These are phyloP conservation scores for Uronychia binucleata DNA, from an alignment of 73 alveolate species.

Conservation along the genomic window DNA sequence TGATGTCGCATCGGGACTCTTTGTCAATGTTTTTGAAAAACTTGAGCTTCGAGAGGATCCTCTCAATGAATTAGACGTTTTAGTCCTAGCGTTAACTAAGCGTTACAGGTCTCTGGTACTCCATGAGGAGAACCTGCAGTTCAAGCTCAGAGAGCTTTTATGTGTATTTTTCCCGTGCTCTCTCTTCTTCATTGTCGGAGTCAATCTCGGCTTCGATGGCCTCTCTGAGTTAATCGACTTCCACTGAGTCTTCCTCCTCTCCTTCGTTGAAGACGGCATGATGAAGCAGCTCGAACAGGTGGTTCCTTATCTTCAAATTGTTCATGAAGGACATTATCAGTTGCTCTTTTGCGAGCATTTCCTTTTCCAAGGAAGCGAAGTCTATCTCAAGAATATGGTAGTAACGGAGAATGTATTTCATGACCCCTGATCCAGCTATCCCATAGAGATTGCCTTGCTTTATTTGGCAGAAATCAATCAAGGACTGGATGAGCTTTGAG, in stretches of 20 bases:
- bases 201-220: background rate
- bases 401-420: background rate
- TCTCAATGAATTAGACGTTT: background rate
- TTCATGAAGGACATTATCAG: background rate
- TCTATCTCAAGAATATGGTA: background rate
- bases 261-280: background rate
- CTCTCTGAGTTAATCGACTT: background rate
- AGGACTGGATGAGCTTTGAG: background rate
- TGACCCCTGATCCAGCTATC: background rate
- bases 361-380: background rate
- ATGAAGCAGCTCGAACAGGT: background rate
- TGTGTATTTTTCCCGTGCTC: background rate
- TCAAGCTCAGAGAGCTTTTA: background rate
- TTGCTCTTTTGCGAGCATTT: background rate
- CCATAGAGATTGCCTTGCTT: background rate
- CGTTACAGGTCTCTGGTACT: background rate
- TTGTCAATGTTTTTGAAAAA: background rate
- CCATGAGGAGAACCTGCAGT: background rate
- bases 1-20: background rate
- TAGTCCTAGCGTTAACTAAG: background rate
- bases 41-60: background rate
- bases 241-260: background rate
- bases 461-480: background rate
- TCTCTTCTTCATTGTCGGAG: conserved; percentile 1
- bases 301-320: background rate